Evolutionary conservation across 129 eudicot species (phyloP).

Genomic region (Glebionis coronaria): DNA sequence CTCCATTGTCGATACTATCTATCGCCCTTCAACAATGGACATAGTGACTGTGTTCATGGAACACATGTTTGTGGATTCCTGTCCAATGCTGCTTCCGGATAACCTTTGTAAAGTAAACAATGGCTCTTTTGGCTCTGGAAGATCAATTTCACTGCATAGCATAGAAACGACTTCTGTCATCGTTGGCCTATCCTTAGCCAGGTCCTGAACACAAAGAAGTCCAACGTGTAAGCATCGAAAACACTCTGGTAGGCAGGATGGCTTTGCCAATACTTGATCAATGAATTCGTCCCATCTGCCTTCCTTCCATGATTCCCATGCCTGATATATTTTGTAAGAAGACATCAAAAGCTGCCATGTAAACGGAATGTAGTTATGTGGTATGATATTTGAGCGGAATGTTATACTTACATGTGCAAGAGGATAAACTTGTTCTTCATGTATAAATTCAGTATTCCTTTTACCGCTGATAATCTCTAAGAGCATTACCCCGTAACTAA

Average conservation of each 20-base stretch:
- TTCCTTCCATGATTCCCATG: constrained; percentile 43
- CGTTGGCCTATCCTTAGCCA: constrained; percentile 5
- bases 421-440: constrained; percentile 27
- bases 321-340: constrained; percentile 22
- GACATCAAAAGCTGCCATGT: not conserved
- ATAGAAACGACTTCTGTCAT: too few relatives aligned
- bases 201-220: constrained; percentile 43
- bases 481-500: constrained; percentile 42
- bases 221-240: constrained; percentile 45
- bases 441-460: constrained; percentile 28
- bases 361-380: constrained; percentile 15
- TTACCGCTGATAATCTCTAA: constrained; percentile 43
- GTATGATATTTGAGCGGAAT: constrained; percentile 5
- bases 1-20: not conserved
- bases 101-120: constrained; percentile 29
- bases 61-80: constrained; percentile 6
- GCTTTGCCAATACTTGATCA: constrained; percentile 24
- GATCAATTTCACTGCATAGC: constrained; percentile 28
- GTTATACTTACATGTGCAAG: constrained; percentile 33
- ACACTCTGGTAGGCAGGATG: constrained; percentile 20
- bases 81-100: constrained; percentile 1
- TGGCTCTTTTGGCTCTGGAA: constrained; percentile 40
- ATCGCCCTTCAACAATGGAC: constrained; percentile 27
- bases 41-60: constrained; percentile 26
- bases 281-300: constrained; percentile 34